Conservation (phyloP, 2,329 filamentous ascomycete genomes). For the Amauroascus niger region DNA sequence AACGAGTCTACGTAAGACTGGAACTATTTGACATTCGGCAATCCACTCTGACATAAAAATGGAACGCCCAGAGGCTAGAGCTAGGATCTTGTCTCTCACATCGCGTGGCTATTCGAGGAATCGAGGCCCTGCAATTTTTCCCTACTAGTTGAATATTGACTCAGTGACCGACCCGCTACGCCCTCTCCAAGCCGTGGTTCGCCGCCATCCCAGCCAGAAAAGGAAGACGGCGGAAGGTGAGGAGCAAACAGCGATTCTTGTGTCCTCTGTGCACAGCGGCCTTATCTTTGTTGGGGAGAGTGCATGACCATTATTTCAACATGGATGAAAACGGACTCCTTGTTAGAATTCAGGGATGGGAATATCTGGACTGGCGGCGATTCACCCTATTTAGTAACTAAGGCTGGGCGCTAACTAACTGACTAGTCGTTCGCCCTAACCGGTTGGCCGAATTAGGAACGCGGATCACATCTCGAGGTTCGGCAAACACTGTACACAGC, state of each 20-base stretch:
- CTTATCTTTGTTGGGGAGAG: not conserved
- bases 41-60: conserved; percentile 10
- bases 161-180: not conserved
- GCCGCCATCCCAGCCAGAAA: not conserved
- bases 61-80: conserved; percentile 1
- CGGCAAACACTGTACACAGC: too few species aligned
- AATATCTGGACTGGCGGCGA: not conserved
- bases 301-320: not conserved
- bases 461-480: not conserved
- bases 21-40: conserved; percentile 8
- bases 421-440: not conserved
- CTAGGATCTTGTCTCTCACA: not conserved
- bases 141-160: not conserved
- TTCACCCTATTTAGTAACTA: not conserved
- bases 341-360: not conserved
- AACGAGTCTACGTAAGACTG: conserved; percentile 7
- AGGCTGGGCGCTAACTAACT: not conserved
- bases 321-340: not conserved
- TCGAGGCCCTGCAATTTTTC: not conserved
- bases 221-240: too few species aligned
- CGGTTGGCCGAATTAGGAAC: not conserved
- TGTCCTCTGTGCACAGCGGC: too few species aligned
- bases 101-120: conserved; percentile 5
- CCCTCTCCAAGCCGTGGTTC: not conserved
- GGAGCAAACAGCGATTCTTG: not conserved